A percentile compares a stretch with the other conserved stretches of the same genome.
These are phyloP conservation scores for Pythium dissotocum DNA, from an alignment of 352 stramenopile genomes.

Conservation along the genomic window DNA sequence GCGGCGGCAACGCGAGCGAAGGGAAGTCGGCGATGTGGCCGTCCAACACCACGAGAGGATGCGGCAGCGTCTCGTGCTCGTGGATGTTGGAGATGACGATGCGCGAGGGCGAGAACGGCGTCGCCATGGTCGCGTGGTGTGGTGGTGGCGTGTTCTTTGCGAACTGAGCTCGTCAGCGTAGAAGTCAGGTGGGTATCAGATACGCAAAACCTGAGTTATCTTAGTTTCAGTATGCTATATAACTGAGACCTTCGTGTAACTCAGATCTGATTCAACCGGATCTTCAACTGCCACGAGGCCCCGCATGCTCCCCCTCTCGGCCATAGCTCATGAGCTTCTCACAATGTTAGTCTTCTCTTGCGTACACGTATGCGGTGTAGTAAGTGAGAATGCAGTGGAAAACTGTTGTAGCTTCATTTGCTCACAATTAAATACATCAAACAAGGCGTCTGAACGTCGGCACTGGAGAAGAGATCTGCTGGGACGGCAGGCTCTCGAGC, in stretches of 20 bases:
- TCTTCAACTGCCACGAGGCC: too few relatives aligned
- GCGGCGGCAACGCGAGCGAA: constrained; percentile 1
- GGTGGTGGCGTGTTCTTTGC: too few relatives aligned
- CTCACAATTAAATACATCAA: constrained; percentile 5
- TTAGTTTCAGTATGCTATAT: neutral
- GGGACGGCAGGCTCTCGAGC: constrained; percentile 5
- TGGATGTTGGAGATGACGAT: constrained; percentile 84
- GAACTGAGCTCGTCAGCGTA: neutral
- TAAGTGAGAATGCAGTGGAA: too few relatives aligned
- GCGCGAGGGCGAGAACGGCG: constrained; percentile 1
- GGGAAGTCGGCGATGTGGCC: constrained; percentile 28
- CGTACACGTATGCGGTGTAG: too few relatives aligned
- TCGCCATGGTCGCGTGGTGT: neutral
- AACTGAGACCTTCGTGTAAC: neutral
- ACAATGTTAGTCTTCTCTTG: too few relatives aligned
- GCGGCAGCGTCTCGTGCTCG: constrained; percentile 68
- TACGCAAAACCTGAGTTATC: neutral
- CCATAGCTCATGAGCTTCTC: too few relatives aligned
- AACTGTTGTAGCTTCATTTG: neutral
- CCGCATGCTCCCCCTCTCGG: too few relatives aligned
- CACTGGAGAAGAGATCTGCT: constrained; percentile 8
- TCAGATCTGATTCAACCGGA: neutral
- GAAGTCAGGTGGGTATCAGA: neutral
- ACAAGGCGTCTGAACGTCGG: neutral
- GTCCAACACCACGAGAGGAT: constrained; percentile 63